Evolutionary conservation across 2,329 filamentous ascomycete genomes (phyloP).

Genomic region (Pyricularia grisea): DNA sequence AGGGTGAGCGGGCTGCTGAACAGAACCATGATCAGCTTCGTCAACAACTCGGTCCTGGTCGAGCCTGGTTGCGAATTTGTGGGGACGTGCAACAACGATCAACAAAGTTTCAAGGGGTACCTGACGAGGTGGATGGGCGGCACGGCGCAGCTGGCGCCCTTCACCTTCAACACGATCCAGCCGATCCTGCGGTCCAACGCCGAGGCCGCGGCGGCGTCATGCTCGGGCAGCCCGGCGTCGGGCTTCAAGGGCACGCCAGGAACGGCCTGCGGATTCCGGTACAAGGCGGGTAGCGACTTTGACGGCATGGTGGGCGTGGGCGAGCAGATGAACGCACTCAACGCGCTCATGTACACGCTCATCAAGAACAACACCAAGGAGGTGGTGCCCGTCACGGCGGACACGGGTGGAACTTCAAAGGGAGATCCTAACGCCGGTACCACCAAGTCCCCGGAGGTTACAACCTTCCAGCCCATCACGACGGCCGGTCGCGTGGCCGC

Average conservation of each 20-base stretch:
- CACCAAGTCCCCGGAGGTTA: slow-evolving; percentile 14
- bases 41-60: slow-evolving; percentile 45
- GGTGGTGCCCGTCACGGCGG: slow-evolving; percentile 36
- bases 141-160: slow-evolving; percentile 44
- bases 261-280: slow-evolving; percentile 59
- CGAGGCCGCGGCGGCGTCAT: slow-evolving; percentile 39
- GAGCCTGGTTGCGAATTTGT: slow-evolving; percentile 58
- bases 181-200: slow-evolving; percentile 43
- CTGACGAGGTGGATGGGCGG: slow-evolving; percentile 56
- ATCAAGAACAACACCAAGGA: neutral
- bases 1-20: slow-evolving; percentile 50
- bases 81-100: slow-evolving; percentile 57
- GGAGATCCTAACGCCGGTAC: slow-evolving; percentile 39
- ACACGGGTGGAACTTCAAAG: slow-evolving; percentile 49
- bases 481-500: slow-evolving; percentile 44
- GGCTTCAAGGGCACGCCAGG: slow-evolving; percentile 42
- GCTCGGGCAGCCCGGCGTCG: slow-evolving; percentile 32
- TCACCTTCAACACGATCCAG: slow-evolving; percentile 37
- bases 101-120: slow-evolving; percentile 70
- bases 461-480: slow-evolving; percentile 29
- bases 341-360: slow-evolving; percentile 53
- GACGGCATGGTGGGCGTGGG: slow-evolving; percentile 56
- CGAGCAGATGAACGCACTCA: slow-evolving; percentile 59
- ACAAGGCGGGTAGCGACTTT: slow-evolving; percentile 42
- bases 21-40: slow-evolving; percentile 43